Evolutionary conservation across 2,329 filamentous ascomycete species (phyloP).

Genomic region (Diaporthe velutina): DNA sequence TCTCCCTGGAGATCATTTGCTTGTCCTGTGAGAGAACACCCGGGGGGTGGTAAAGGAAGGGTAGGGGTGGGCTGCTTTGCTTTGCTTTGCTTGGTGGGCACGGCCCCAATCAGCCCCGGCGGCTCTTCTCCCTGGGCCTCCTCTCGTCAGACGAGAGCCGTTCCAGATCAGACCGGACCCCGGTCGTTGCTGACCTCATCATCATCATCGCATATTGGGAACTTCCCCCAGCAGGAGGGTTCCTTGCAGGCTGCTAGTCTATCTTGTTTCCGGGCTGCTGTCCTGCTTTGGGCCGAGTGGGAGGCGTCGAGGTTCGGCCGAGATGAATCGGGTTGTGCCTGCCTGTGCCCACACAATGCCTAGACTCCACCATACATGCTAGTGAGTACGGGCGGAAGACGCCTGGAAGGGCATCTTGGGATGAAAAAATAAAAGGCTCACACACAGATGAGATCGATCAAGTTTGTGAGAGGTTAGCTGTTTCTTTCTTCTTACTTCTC

Average conservation of each 20-base stretch:
- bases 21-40: constrained; percentile 12
- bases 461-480: background rate
- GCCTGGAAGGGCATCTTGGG: constrained; percentile 6
- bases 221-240: too few relatives aligned
- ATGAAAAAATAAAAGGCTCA: background rate
- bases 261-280: background rate
- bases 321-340: constrained; percentile 13
- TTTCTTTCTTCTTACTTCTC: too few relatives aligned
- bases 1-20: constrained; percentile 31
- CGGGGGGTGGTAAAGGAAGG: too few relatives aligned
- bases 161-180: constrained; percentile 10
- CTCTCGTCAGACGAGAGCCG: constrained; percentile 24
- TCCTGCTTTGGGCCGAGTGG: background rate
- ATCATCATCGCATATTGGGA: background rate
- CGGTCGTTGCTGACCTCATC: constrained; percentile 23
- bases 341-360: constrained; percentile 1
- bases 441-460: background rate
- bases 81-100: background rate
- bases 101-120: constrained; percentile 1
- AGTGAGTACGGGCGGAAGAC: background rate
- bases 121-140: background rate
- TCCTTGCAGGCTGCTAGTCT: background rate
- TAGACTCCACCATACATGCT: background rate
- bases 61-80: background rate
- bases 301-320: constrained; percentile 7